These are phyloP conservation scores for Quaeritorhiza haematococci DNA, from an alignment of 371 early-diverging fungal species.

Conservation along the genomic window DNA sequence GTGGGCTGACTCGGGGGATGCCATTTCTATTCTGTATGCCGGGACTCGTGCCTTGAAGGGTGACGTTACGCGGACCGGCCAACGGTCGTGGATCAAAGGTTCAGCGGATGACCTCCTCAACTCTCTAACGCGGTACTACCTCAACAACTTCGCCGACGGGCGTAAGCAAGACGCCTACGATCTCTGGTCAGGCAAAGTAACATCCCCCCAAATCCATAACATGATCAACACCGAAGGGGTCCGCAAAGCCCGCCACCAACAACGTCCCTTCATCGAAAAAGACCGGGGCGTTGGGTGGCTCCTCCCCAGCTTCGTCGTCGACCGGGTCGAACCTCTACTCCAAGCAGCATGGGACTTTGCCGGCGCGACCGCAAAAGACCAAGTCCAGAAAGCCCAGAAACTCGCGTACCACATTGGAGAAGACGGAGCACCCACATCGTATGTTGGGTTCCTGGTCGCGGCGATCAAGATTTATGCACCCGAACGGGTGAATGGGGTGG, in stretches of 20 bases:
- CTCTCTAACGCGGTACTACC: constrained; percentile 39
- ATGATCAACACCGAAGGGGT: constrained; percentile 24
- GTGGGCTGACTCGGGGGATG: constrained; percentile 65
- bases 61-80: constrained; percentile 48
- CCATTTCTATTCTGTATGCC: constrained; percentile 59
- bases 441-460: constrained; percentile 22
- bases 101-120: constrained; percentile 39
- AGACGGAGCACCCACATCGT: constrained; percentile 15
- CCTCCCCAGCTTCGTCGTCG: constrained; percentile 33
- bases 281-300: constrained; percentile 16
- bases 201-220: constrained; percentile 11
- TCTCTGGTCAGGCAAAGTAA: constrained; percentile 34
- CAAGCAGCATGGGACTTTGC: constrained; percentile 29
- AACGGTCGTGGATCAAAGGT: constrained; percentile 33
- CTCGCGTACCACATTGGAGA: constrained; percentile 8
- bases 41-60: constrained; percentile 61
- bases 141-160: constrained; percentile 31
- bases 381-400: constrained; percentile 14
- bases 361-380: constrained; percentile 6
- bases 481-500: constrained; percentile 17
- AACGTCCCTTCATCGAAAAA: constrained; percentile 24
- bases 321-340: constrained; percentile 31
- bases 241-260: constrained; percentile 15
- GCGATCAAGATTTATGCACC: constrained; percentile 36
- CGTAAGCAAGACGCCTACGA: constrained; percentile 43